Evolutionary conservation across 179 eudicot genomes (phyloP), one percentile per base, ranked within the genome.

Genomic region (Corrigiola litoralis): DNA sequence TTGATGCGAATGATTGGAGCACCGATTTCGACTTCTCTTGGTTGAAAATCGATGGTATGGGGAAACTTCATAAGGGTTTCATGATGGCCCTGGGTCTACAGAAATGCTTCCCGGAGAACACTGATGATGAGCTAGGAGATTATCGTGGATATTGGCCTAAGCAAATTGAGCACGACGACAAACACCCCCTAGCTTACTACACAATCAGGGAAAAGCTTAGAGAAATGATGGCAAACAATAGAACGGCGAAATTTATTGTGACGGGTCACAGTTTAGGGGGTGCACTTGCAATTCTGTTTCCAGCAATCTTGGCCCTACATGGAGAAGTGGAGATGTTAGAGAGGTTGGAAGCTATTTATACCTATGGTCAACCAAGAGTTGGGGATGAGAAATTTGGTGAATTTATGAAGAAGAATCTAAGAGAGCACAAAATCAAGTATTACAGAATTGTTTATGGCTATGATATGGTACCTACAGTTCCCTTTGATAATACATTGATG

Each of bases 191-290:
- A 31, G 92, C 92, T 5, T 86, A 86, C 56, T 81, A 85, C 65
- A 69, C 70, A 12, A 73, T 82, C 18, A 68, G 81, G 59, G 67
- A 82, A 20, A 59, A 40, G 51, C 75, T 85, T 6, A 73, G 24
- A 69, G 62, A 66, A 41, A 51, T 54, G 24, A n/a, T 82, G 18
- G 18, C 58, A 0, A 40, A 65, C 5, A 72, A 72, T 44, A 31
- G 25, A 20, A 37, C 10, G 1, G 73, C 80, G 0, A 82, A 70
- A 63, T 77, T 84, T 33, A 82, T 86, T 0, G 72, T 86, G 14
- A 86, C 88, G 0, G 92, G 92, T 0, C 92, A 86, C 55, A 86
- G 94, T 62, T 75, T 87, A 69, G 94, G 89, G 5, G 89, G 78
- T 7, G 89, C 87, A 23, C 69, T 87, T 16, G 87, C 89, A 0